Evolutionary conservation across 2,329 filamentous ascomycete species (phyloP).

Genomic region (Penicillium sp.): DNA sequence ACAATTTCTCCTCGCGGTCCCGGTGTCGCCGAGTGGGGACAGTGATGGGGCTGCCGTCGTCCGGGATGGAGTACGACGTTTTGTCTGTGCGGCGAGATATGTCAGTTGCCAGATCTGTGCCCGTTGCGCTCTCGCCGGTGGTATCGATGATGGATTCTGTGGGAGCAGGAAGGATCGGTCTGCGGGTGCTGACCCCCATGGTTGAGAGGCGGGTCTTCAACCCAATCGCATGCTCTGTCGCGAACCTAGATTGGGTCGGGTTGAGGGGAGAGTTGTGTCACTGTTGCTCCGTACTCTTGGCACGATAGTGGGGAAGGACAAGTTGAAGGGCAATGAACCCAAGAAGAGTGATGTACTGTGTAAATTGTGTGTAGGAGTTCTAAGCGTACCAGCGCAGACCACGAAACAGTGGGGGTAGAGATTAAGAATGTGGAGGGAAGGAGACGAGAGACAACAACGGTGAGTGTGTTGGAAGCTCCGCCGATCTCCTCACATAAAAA

Average conservation of each 20-base stretch:
- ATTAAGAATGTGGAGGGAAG: conserved; percentile 9
- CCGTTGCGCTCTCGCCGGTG: conserved; percentile 40
- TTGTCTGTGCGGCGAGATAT: conserved; percentile 50
- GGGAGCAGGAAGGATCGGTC: conserved; percentile 48
- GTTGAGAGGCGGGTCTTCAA: conserved; percentile 31
- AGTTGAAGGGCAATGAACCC: conserved; percentile 5
- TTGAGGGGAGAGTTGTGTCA: conserved; percentile 14
- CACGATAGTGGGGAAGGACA: conserved; percentile 15
- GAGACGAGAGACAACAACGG: conserved; percentile 7
- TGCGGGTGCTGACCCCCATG: conserved; percentile 50
- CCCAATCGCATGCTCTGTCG: conserved; percentile 37
- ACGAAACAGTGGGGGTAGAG: conserved; percentile 12
- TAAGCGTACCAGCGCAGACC: conserved; percentile 28
- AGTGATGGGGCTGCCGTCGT: conserved; percentile 72
- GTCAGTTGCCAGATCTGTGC: conserved; percentile 49
- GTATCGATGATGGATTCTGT: conserved; percentile 49
- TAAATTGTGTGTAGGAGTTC: conserved; percentile 5
- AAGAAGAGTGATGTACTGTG: conserved; percentile 6
- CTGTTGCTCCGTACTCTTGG: conserved; percentile 21
- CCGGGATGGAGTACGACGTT: conserved; percentile 50
- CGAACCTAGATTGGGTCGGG: conserved; percentile 9
- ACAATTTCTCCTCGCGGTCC: conserved; percentile 59
- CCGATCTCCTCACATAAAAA: conserved; percentile 29
- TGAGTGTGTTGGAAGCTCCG: conserved; percentile 9
- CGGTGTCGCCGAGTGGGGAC: conserved; percentile 64